Evolutionary conservation across 768 basidiomycete species (phyloP).

Genomic region (Tephrocybe sp.): DNA sequence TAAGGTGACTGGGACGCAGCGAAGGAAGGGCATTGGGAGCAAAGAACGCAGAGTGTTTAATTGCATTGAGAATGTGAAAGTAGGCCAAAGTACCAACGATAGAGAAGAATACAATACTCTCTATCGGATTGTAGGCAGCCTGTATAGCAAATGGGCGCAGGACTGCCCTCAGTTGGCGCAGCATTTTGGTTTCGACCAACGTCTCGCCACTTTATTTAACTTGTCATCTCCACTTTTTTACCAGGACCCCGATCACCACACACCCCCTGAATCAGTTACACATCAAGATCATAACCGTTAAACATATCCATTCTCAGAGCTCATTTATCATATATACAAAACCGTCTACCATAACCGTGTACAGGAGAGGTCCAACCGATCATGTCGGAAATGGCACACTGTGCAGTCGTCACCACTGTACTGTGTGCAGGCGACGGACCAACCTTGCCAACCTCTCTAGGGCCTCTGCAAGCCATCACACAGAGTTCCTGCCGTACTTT

Average conservation of each 20-base stretch:
- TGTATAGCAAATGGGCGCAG: slow-evolving; percentile 68
- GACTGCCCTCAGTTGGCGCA: slow-evolving; percentile 51
- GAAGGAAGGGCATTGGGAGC: slow-evolving; percentile 47
- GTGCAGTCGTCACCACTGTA: no score
- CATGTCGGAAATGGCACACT: no score
- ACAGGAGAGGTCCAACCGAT: no score
- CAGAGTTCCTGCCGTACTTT: neutral
- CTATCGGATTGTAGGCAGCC: slow-evolving; percentile 76
- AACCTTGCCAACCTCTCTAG: no score
- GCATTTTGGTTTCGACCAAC: slow-evolving; percentile 5
- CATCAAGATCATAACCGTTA: slow-evolving; percentile 4
- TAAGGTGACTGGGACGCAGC: slow-evolving; percentile 54
- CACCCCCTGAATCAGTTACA: slow-evolving; percentile 3
- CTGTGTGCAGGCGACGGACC: no score
- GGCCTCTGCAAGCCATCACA: no score
- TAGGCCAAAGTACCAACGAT: slow-evolving; percentile 91
- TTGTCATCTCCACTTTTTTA: neutral
- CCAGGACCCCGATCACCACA: slow-evolving; percentile 9
- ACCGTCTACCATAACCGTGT: no score
- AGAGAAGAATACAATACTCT: slow-evolving; percentile 88
- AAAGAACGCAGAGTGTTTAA: slow-evolving; percentile 86
- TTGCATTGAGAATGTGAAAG: slow-evolving; percentile 87
- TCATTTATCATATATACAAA: no score
- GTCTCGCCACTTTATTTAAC: neutral
- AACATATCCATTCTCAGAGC: no score